Percentiles rank a stretch among this genome's conserved stretches.
Evolutionary conservation across 805 yeast species (phyloP).

Genomic region (Suhomyces xylopsoci): DNA sequence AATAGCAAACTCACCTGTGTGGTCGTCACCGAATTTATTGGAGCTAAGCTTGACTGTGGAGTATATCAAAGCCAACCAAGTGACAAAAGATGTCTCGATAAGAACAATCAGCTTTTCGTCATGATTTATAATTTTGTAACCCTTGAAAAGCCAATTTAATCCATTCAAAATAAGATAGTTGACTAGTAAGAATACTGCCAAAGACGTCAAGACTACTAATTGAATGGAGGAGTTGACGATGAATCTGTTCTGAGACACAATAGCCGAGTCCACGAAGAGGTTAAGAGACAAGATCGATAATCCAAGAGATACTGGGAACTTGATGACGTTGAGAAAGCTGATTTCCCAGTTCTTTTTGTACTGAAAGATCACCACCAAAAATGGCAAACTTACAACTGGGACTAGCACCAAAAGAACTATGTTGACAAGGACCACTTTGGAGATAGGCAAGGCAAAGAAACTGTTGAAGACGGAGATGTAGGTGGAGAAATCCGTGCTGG

Average conservation of each 20-base stretch:
- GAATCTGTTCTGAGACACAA: conserved; percentile 25
- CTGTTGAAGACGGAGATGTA: conserved; percentile 63
- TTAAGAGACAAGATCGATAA: conserved; percentile 39
- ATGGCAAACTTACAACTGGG: conserved; percentile 51
- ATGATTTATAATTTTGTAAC: conserved; percentile 34
- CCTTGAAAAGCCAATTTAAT: conserved; percentile 30
- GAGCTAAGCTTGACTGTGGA: conserved; percentile 48
- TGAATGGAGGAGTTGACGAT: conserved; percentile 39
- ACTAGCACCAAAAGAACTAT: conserved; percentile 48
- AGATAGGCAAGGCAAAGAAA: conserved; percentile 55
- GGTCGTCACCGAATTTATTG: conserved; percentile 40
- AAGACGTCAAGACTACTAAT: conserved; percentile 36
- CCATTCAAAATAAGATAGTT: conserved; percentile 57
- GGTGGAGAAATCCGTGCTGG: conserved; percentile 42
- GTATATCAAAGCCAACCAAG: conserved; percentile 55
- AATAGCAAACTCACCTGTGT: conserved; percentile 52
- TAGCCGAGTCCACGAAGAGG: conserved; percentile 16
- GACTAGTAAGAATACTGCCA: conserved; percentile 48
- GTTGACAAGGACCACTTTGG: conserved; percentile 49
- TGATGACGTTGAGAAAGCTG: conserved; percentile 39
- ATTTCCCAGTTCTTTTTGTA: conserved; percentile 46
- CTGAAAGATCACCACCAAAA: conserved; percentile 46
- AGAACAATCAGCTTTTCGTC: conserved; percentile 58
- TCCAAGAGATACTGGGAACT: conserved; percentile 58
- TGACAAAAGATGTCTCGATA: conserved; percentile 49